Evolutionary conservation across 371 early-diverging fungal species (phyloP), one percentile per base, ranked within the genome.

Genomic region (Quaeritorhiza haematococci): DNA sequence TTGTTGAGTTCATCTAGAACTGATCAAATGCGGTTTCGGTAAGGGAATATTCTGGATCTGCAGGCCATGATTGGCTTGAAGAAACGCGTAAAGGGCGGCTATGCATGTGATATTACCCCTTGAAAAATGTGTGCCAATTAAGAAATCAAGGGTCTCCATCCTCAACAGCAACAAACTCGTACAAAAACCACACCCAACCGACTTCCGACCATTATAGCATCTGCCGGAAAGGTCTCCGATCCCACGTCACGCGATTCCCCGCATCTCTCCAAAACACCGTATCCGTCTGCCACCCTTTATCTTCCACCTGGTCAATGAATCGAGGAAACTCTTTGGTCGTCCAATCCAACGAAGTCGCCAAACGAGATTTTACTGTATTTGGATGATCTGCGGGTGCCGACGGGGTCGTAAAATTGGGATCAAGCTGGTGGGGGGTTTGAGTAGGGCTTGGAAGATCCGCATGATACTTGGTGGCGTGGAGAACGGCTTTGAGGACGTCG

Each of bases 241-340:
- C 46, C 72, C 67, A 66, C 50, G 49, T 49, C 27, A 56, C 59
- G 21, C 69, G 43, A 35, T 53, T 44, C 27, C 69, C 69, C 35
- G 52, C 52, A 61, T 71, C 72, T 35, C 62, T 66, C 82, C 82
- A 85, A 61, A 83, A 85, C 3, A 85, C 81, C 3, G 73, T 64
- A 58, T 85, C 80, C 26, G 73, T 73, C 53, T 78, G 67, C 86
- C 86, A 85, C 19, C 73, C 78, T 58, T 75, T 71, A 33, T 66
- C 64, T 42, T 79, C 81, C 34, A 84, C 41, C 24, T 79, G 76
- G 4, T 64, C 69, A 10, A 75, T 61, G 64, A 83, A 83, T 33
- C 61, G 57, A 17, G 69, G 69, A 46, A 76, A 76, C 15, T 75
- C 61, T 17, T 62, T 61, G 1, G 69, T 61, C 3, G 81, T 76